These are phyloP conservation scores for Citrus reticulata DNA, from an alignment of 345 rosid species.

Conservation along the genomic window DNA sequence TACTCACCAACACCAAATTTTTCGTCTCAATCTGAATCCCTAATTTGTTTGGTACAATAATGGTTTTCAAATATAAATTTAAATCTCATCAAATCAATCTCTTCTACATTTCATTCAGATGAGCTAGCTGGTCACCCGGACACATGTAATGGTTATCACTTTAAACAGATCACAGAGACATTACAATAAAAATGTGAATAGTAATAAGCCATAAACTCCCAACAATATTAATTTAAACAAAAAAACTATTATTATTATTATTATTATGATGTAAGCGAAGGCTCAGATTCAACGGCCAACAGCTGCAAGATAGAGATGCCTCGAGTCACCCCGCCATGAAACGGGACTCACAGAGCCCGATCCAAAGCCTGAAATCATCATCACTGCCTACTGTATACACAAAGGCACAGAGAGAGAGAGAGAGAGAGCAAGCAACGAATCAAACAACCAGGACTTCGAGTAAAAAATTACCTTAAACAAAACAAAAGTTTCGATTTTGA, in stretches of 20 bases:
- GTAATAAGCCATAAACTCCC: too few relatives aligned
- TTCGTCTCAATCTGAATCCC: too few relatives aligned
- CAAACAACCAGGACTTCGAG: neutral
- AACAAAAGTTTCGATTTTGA: neutral
- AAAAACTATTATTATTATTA: too few relatives aligned
- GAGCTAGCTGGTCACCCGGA: too few relatives aligned
- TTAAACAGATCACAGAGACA: too few relatives aligned
- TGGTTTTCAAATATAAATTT: neutral
- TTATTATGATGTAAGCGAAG: neutral
- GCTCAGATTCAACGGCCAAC: neutral
- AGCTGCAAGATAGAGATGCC: neutral
- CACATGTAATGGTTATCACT: too few relatives aligned
- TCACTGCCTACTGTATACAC: neutral
- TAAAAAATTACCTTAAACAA: too few relatives aligned
- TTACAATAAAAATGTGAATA: too few relatives aligned
- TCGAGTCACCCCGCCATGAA: neutral
- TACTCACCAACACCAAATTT: too few relatives aligned
- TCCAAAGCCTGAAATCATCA: neutral
- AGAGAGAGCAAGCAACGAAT: neutral
- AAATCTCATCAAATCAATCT: too few relatives aligned
- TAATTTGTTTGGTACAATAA: neutral
- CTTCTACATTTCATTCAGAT: too few relatives aligned
- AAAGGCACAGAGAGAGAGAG: neutral
- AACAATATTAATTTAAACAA: too few relatives aligned
- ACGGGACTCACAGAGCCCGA: neutral